Evolutionary conservation across 2,329 filamentous ascomycete species (phyloP).

Genomic region (Ilyonectria robusta): DNA sequence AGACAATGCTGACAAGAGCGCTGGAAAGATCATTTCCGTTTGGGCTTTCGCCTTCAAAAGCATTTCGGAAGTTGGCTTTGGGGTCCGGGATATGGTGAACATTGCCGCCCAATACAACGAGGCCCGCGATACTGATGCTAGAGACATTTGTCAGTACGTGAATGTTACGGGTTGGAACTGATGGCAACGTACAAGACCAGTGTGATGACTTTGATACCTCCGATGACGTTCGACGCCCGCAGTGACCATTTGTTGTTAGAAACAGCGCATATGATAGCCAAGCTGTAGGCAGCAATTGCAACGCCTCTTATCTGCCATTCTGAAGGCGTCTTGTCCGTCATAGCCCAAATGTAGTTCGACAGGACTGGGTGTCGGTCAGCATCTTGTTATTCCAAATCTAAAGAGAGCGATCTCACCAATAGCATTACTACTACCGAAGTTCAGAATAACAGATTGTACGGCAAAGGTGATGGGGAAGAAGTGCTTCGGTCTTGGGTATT

Average conservation of each 20-base stretch:
- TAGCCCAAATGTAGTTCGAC: slow-evolving; percentile 73
- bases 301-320: slow-evolving; percentile 77
- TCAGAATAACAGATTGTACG: slow-evolving; percentile 74
- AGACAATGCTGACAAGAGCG: slow-evolving; percentile 71
- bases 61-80: slow-evolving; percentile 52
- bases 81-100: slow-evolving; percentile 50
- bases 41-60: slow-evolving; percentile 52
- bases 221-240: slow-evolving; percentile 68
- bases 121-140: slow-evolving; percentile 68
- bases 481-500: slow-evolving; percentile 74
- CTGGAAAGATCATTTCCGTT: slow-evolving; percentile 56
- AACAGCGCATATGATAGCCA: slow-evolving; percentile 66
- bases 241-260: slow-evolving; percentile 71
- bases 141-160: neutral
- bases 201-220: slow-evolving; percentile 72
- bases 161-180: neutral
- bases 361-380: slow-evolving; percentile 59
- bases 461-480: slow-evolving; percentile 76
- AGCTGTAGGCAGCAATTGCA: slow-evolving; percentile 73
- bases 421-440: slow-evolving; percentile 76
- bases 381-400: neutral
- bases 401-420: slow-evolving; percentile 53
- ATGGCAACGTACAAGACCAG: slow-evolving; percentile 62
- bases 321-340: slow-evolving; percentile 63
- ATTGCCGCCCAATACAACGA: slow-evolving; percentile 68